Percentiles rank a stretch among this genome's conserved stretches.
Conservation (phyloP, 1,284 basidiomycete genomes). For the Mycena citricolor region DNA sequence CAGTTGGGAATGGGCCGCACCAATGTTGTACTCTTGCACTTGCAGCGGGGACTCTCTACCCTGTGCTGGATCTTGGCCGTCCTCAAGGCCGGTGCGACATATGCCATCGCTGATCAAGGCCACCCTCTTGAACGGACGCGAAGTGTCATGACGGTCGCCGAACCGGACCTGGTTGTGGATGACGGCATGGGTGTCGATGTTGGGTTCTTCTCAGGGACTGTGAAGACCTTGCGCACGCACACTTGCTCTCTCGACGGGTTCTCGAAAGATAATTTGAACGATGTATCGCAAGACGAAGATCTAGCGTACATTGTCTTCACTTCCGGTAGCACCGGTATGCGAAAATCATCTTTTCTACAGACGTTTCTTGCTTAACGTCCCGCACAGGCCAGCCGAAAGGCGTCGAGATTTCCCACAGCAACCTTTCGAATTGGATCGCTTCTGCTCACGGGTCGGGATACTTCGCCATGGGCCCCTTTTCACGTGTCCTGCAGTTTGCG, state of each 20-base stretch:
- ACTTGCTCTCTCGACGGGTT: background rate
- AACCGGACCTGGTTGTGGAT: background rate
- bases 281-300: background rate
- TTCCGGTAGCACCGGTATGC: background rate
- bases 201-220: too few species aligned
- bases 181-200: too few species aligned
- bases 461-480: background rate
- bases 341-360: too few species aligned
- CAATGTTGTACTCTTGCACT: background rate
- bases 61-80: background rate
- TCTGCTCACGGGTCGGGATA: background rate
- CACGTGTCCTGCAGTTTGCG: conserved; percentile 2
- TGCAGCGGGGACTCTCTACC: background rate
- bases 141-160: background rate
- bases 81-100: background rate
- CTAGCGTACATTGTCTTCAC: conserved; percentile 1
- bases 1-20: background rate
- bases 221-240: too few species aligned
- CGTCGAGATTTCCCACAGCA: background rate
- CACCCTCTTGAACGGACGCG: background rate
- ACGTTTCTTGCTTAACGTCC: background rate
- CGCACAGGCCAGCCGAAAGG: background rate
- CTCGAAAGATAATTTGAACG: background rate
- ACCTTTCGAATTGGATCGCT: background rate
- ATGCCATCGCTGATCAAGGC: background rate